phyloP scores from a whole-genome alignment of 1,284 basidiomycete species.

The Moesziomyces aphidis region DNA sequence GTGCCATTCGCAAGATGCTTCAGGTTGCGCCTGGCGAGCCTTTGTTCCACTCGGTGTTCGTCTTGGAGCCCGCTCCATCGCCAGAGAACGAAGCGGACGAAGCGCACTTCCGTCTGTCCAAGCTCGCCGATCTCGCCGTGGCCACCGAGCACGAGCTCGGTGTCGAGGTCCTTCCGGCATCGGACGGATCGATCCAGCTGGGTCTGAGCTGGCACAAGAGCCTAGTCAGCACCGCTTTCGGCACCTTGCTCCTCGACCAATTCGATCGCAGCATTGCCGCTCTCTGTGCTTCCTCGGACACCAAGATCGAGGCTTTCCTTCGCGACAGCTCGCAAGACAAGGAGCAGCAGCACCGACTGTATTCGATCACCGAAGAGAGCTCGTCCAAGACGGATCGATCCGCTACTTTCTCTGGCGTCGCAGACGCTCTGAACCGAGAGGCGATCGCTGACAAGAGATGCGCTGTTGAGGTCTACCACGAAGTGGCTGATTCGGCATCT shows the following conservation, averaged over 20 bases:
- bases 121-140: conserved; percentile 51
- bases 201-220: conserved; percentile 48
- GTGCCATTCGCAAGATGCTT: conserved; percentile 59
- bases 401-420: conserved; percentile 5
- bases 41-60: conserved; percentile 65
- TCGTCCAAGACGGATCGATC: not conserved
- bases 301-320: conserved; percentile 10
- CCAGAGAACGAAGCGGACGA: conserved; percentile 1
- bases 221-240: conserved; percentile 40
- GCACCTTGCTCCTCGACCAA: conserved; percentile 46
- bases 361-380: conserved; percentile 7
- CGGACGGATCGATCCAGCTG: conserved; percentile 39
- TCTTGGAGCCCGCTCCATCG: conserved; percentile 54
- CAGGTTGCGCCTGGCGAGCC: conserved; percentile 49
- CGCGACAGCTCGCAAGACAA: not conserved
- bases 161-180: conserved; percentile 52
- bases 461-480: conserved; percentile 46
- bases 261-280: conserved; percentile 43
- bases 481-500: conserved; percentile 11
- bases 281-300: conserved; percentile 24
- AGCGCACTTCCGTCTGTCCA: conserved; percentile 21
- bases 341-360: conserved; percentile 3
- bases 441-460: conserved; percentile 16
- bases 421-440: conserved; percentile 13
- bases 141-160: conserved; percentile 62